A percentile compares a stretch with the other conserved stretches of the same genome.
phyloP scores from a whole-genome alignment of 257 asterid species.

The Salvia miltiorrhiza region DNA sequence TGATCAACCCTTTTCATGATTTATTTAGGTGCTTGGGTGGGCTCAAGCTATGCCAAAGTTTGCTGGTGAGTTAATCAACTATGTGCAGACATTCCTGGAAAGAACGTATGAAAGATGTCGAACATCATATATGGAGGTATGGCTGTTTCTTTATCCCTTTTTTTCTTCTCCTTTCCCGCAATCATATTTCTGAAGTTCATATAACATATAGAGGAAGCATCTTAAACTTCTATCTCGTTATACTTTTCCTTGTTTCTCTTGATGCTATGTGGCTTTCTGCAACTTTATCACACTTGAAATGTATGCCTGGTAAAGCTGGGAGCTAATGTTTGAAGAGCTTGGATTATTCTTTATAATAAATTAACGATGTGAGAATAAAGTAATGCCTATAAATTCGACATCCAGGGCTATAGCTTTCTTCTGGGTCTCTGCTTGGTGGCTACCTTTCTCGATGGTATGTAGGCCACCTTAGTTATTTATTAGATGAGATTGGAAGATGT shows the following conservation, averaged over 20 bases:
- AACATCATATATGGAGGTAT: constrained; percentile 96
- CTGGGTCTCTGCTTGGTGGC: constrained; percentile 9
- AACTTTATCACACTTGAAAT: constrained; percentile 7
- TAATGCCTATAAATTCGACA: constrained; percentile 2
- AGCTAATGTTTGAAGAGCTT: neutral
- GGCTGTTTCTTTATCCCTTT: constrained; percentile 15
- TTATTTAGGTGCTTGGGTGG: constrained; percentile 93
- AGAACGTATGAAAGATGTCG: constrained; percentile 99
- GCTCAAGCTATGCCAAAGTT: constrained; percentile 99
- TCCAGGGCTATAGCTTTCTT: constrained; percentile 4
- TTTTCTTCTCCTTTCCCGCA: neutral
- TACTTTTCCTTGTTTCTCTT: constrained; percentile 5
- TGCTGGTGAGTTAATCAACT: constrained; percentile 78
- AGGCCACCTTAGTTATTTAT: constrained; percentile 5
- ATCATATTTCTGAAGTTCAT: constrained; percentile 17
- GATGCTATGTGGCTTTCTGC: constrained; percentile 18
- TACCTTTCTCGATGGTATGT: constrained; percentile 3
- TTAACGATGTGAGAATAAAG: constrained; percentile 1
- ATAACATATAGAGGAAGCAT: constrained; percentile 10
- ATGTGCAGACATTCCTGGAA: constrained; percentile 93
- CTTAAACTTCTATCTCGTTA: constrained; percentile 7
- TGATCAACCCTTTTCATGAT: constrained; percentile 16
- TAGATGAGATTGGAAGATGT: constrained; percentile 8
- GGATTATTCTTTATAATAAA: constrained; percentile 8
- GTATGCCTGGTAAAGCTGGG: constrained; percentile 8